Evolutionary conservation across 192 early-diverging fungal species (phyloP).

Genomic region (Jimgerdemannia lactiflua): DNA sequence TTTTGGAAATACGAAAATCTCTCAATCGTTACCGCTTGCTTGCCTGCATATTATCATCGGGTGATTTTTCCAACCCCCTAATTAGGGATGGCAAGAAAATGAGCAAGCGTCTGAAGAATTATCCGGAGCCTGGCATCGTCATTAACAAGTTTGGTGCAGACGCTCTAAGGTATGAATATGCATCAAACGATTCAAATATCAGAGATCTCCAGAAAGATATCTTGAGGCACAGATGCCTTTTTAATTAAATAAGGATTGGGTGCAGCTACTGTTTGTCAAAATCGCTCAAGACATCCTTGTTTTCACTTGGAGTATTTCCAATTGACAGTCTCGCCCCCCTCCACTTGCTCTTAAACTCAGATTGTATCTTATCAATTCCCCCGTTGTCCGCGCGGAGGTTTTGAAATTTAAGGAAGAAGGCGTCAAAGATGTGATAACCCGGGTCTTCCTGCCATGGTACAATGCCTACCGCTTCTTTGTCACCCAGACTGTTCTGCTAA

Average conservation of each 20-base stretch:
- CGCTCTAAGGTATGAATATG: slow-evolving; percentile 49
- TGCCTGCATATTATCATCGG: no score
- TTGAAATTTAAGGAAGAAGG: slow-evolving; percentile 96
- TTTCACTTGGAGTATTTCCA: background rate
- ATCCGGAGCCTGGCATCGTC: slow-evolving; percentile 86
- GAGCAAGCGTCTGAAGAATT: slow-evolving; percentile 98
- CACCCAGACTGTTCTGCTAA: slow-evolving; percentile 83
- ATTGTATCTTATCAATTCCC: slow-evolving; percentile 96
- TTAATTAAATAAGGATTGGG: no score
- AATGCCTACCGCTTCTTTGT: slow-evolving; percentile 98
- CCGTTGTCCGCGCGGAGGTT: slow-evolving; percentile 94
- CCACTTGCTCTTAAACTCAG: slow-evolving; percentile 20
- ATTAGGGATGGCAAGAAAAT: slow-evolving; percentile 97
- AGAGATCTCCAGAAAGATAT: no score
- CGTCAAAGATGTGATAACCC: slow-evolving; percentile 91
- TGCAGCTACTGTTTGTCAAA: no score
- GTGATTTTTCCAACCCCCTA: slow-evolving; percentile 1
- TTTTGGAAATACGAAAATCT: background rate
- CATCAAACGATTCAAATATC: no score
- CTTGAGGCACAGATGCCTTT: no score
- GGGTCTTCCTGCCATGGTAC: slow-evolving; percentile 98
- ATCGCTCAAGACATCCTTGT: slow-evolving; percentile 6
- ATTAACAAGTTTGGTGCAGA: slow-evolving; percentile 93
- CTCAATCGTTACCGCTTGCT: slow-evolving; percentile 1
- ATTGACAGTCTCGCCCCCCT: background rate